Conservation (phyloP, 306 rosid genomes). For the Cicer cuneatum region DNA sequence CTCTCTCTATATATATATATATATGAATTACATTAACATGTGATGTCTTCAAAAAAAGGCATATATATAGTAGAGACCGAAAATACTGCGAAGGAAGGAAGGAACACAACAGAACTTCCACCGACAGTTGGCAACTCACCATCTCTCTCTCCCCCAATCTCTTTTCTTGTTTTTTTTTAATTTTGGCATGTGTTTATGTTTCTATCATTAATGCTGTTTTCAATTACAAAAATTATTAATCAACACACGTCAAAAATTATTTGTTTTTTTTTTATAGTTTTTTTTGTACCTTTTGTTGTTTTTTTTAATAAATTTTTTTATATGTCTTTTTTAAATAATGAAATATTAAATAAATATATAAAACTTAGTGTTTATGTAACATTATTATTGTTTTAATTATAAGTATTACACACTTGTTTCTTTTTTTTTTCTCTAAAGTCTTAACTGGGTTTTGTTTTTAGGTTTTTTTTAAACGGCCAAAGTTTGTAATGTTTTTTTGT, state of each 20-base stretch:
- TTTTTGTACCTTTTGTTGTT: neutral
- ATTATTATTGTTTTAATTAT: too few species aligned
- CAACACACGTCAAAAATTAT: too few species aligned
- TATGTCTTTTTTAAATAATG: too few species aligned
- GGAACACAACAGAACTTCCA: neutral
- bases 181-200: constrained; percentile 34
- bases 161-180: neutral
- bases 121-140: constrained; percentile 53
- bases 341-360: too few species aligned
- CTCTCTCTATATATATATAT: neutral
- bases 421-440: too few species aligned
- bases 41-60: constrained; percentile 40
- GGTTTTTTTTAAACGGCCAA: too few species aligned
- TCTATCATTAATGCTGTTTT: constrained; percentile 12
- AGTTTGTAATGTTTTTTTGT: too few species aligned
- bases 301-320: too few species aligned
- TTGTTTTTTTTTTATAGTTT: constrained; percentile 10
- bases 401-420: too few species aligned
- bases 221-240: neutral
- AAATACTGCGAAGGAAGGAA: constrained; percentile 37
- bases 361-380: too few species aligned
- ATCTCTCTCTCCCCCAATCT: neutral
- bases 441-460: neutral
- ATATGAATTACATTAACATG: constrained; percentile 12
- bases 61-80: constrained; percentile 41